Evolutionary conservation across 1,284 basidiomycete genomes (phyloP), one percentile per base, ranked within the genome.

Genomic region (Jaminaea rosea): DNA sequence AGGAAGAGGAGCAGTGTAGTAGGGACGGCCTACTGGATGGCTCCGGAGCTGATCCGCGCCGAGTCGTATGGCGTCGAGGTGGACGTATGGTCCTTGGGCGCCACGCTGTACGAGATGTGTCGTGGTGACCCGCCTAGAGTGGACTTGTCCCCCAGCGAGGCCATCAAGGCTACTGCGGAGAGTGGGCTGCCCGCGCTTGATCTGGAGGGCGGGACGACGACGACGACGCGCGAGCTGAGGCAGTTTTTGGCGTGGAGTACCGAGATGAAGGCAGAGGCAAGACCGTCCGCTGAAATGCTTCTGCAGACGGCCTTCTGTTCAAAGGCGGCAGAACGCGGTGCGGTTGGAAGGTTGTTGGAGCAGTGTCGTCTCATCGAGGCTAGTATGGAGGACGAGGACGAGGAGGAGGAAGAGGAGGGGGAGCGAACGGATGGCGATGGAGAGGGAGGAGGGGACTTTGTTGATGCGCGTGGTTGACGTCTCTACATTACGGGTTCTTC

Each of bases 11-110:
- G 28, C 31, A 60, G 56, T 26, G 61, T 67, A 19, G 53, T 67
- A 4, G 65, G 65, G 2, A 67, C 65, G 41, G 58, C 66, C 41
- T 67, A 68, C 55, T 68, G 64, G 64, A 68, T 68, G 66, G 61
- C 64, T 27, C 66, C 66, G n/a, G 66, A 68, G 37, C 62, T 68
- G 56, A 60, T 67, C 46, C 60, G 55, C 37, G 62, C 60, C 4
- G 47, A 61, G 47, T 47, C 48, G 15, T 68, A 68, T 55, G 65
- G 59, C 26, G 41, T 50, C 32, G 54, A 56, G 8, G 62, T 59
- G 44, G 66, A 68, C 39, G 54, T 68, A 15, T 68, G 66, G 66
- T 60, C 59, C 46, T 46, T 68, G 1, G 66, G 66, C 21, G 62
- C 62, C 15, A 56, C 64, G 28, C 49, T 67, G 42, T 67, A 61